Evolutionary conservation across 768 basidiomycete species (phyloP).

Genomic region (Naganishia randhawae): DNA sequence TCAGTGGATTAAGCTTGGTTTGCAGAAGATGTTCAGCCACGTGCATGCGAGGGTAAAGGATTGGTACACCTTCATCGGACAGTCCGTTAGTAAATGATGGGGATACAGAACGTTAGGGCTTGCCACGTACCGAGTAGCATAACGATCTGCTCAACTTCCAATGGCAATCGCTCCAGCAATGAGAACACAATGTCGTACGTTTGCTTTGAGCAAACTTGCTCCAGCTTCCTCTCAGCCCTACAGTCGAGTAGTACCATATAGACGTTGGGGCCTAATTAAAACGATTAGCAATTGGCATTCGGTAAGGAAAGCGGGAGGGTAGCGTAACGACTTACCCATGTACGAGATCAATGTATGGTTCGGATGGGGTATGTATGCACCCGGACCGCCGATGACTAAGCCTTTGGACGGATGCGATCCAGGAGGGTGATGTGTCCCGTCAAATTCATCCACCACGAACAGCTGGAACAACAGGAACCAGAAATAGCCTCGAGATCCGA

Average conservation of each 20-base stretch:
- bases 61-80: conserved; percentile 50
- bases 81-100: conserved; percentile 50
- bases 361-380: conserved; percentile 72
- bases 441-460: conserved; percentile 68
- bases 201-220: conserved; percentile 69
- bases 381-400: conserved; percentile 67
- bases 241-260: conserved; percentile 59
- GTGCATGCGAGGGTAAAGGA: conserved; percentile 77
- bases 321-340: conserved; percentile 53
- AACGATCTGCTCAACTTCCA: conserved; percentile 71
- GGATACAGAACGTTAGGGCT: conserved; percentile 35
- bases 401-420: conserved; percentile 67
- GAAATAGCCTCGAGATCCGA: conserved; percentile 82
- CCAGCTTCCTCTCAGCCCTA: conserved; percentile 79
- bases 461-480: conserved; percentile 93
- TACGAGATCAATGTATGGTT: conserved; percentile 79
- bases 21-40: conserved; percentile 72
- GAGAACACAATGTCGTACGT: conserved; percentile 73
- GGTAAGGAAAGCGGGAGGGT: conserved; percentile 61
- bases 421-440: conserved; percentile 65
- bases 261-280: conserved; percentile 51
- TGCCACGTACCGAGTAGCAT: conserved; percentile 65
- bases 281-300: background rate
- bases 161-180: conserved; percentile 61
- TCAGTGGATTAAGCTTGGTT: conserved; percentile 78